Evolutionary conservation across 352 stramenopile genomes (phyloP), one percentile per base, ranked within the genome.

Genomic region (Globisporangium mamillatum): DNA sequence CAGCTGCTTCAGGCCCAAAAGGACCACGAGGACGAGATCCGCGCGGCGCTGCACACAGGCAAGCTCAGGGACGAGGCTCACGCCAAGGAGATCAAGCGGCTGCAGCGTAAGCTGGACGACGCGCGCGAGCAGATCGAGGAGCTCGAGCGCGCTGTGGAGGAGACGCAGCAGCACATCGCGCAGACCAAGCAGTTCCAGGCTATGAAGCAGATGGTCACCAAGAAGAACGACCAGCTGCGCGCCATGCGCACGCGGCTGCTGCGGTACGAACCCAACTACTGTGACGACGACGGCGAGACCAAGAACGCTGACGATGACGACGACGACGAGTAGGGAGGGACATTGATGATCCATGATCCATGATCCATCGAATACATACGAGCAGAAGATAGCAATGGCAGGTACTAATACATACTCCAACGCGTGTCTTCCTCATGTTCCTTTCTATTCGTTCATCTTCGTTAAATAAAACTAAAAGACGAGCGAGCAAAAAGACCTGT

Each of bases 121-220:
- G 75, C 85, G 7, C 77, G 72, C 20, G 76, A 90, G 16, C 79
- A 70, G 27, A 74, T 88, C 41, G 78, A 86, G 36, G 76, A 89
- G 34, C 79, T 93, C 16, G 78, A 88, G 62, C 74, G 61, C 36
- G 76, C 81, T 58, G 68, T 90, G 20, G 82, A 91, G 54, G 84
- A 93, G 46, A 72, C 68, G 36, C 72, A 84, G 57, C 76, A 89
- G 72, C 86, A 94, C 70, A 74, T 94, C 24, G 76, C 86, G 12
- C 79, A 93, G 73, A 92, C 84, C 59, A 81, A 85, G 68, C 88
- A 95, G 78, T 96, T 96, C 75, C 83, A 92, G 68, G 64, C 80
- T 57, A 88, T 96, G 82, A 94, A 94, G 74, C 76, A 77, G 34
- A 90, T 93, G 76, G 83, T 96, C 27, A 79, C 74, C 12, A 74